Conservation (phyloP, 129 eudicot genomes). For the Flaveria ramosissima region DNA sequence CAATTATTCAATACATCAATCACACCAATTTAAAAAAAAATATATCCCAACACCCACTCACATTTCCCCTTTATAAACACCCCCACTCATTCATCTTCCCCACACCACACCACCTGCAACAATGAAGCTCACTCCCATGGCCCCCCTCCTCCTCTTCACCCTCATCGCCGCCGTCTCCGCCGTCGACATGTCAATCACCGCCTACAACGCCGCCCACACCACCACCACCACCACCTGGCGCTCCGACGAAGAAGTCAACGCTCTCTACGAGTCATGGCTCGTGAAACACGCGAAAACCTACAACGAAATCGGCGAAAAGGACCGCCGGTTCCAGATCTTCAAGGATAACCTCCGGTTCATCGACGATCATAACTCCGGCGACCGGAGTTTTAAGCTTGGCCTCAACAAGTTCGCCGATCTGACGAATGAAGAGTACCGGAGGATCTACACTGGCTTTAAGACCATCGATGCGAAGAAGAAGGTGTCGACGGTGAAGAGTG, state of each 20-base stretch:
- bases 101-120: slow-evolving; percentile 4
- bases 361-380: slow-evolving; percentile 65
- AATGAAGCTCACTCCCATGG: slow-evolving; percentile 38
- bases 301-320: slow-evolving; percentile 78
- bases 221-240: slow-evolving; percentile 27
- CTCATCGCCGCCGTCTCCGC: slow-evolving; percentile 52
- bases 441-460: slow-evolving; percentile 45
- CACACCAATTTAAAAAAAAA: neutral
- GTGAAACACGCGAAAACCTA: slow-evolving; percentile 58
- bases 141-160: slow-evolving; percentile 33
- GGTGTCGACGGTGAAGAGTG: slow-evolving; percentile 37
- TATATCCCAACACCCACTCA: slow-evolving; percentile 5
- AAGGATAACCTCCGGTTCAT: slow-evolving; percentile 73
- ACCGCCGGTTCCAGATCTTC: slow-evolving; percentile 71
- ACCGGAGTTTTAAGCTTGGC: slow-evolving; percentile 54
- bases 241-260: slow-evolving; percentile 49
- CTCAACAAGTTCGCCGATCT: slow-evolving; percentile 79
- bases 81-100: slow-evolving; percentile 3
- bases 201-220: no score
- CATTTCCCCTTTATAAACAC: slow-evolving; percentile 32
- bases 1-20: neutral
- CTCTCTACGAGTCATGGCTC: slow-evolving; percentile 78
- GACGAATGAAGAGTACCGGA: slow-evolving; percentile 74
- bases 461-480: slow-evolving; percentile 30
- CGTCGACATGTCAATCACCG: slow-evolving; percentile 74